These are phyloP conservation scores for Vitis rotundifolia DNA, from an alignment of 164 flowering plant genomes.

Conservation along the genomic window DNA sequence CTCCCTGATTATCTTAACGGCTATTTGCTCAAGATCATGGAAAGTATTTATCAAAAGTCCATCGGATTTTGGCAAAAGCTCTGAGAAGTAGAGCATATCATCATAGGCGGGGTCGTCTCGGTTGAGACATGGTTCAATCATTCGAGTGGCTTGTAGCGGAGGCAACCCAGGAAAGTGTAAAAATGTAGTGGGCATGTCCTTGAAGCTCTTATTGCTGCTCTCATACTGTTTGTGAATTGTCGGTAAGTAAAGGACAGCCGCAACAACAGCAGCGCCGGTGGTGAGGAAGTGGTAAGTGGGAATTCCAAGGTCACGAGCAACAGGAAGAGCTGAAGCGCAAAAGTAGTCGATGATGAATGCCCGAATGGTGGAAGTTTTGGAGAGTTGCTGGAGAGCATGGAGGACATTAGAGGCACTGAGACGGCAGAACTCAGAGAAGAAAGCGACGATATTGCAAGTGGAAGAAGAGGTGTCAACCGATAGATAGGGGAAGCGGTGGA, in stretches of 20 bases:
- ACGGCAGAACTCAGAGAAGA: neutral
- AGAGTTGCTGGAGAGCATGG: neutral
- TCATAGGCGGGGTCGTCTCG: slow-evolving; percentile 8
- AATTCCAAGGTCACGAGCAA: slow-evolving; percentile 8
- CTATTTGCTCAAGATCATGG: slow-evolving; percentile 2
- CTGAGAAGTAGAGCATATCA: slow-evolving; percentile 3
- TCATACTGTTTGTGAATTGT: slow-evolving; percentile 10
- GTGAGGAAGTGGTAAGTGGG: slow-evolving; percentile 29
- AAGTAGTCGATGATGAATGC: slow-evolving; percentile 21
- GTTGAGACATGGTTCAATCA: slow-evolving; percentile 9
- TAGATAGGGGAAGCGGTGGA: too few species aligned
- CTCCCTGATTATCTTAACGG: neutral
- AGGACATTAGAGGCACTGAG: slow-evolving; percentile 1
- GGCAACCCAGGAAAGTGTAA: slow-evolving; percentile 28
- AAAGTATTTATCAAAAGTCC: slow-evolving; percentile 15
- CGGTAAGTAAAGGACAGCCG: slow-evolving; percentile 19
- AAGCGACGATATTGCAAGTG: too few species aligned
- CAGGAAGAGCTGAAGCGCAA: slow-evolving; percentile 16
- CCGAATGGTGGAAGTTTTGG: neutral
- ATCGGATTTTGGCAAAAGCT: neutral
- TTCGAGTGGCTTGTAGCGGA: slow-evolving; percentile 10
- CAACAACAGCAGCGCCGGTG: slow-evolving; percentile 18
- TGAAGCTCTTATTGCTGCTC: neutral
- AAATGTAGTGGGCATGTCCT: neutral
- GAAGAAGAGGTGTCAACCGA: too few species aligned